Base-by-base conservation (phyloP, 73 alveolate genomes). In the Effrenium voratum region DNA sequence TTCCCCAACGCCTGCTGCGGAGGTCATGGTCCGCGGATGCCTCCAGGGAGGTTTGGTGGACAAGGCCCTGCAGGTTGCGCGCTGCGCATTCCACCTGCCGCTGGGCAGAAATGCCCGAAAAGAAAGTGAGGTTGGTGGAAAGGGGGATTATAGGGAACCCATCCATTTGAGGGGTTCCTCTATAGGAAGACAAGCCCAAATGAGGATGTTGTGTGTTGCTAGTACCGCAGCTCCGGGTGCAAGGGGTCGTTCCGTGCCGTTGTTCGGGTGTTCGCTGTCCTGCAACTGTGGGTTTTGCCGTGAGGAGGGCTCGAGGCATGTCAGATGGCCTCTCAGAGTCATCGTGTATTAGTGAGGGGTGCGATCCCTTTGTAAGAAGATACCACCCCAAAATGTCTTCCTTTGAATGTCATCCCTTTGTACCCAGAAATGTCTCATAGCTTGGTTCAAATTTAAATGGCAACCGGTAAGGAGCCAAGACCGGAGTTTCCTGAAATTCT, bases 21-120 rank as follows among this genome's bases (percentile, higher is more conserved):
- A 87, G 95, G 95, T 87, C 73, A 50, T 91, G 98, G 38, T 91
- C 45, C 98, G 90, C 32, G 98, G 98, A 57, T 91, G 98, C 34
- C 40, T 91, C 10, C 98, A 72, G 45, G 85, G 91, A 3, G 98
- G 98, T 36, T 47, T 72, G 77, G 73, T 66, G 38, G 87, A 68
- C 46, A 91, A 91, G 77, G 98, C 98, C 15, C 46, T 73, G 59
- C 76, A 73, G 12, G 90, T 91, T 77, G 72, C 77, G 45, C 98
- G 98, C 0, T 73, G 98, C 46, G 98, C 98, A 41, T 91, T 70
- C 45, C 95, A 87, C 76, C 38, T 87, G 95, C 84, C 72, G 68
- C 86, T 76, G 12, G 86, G 86, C 82, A 2, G 43, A 34, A 0
- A 41, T n/a, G 3, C 28, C 52, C 68, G 68, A 55, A 55, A 55